A percentile compares a stretch with the other conserved stretches of the same genome.
phyloP scores from a whole-genome alignment of 2,329 filamentous ascomycete genomes.

The Paraphoma sp. region DNA sequence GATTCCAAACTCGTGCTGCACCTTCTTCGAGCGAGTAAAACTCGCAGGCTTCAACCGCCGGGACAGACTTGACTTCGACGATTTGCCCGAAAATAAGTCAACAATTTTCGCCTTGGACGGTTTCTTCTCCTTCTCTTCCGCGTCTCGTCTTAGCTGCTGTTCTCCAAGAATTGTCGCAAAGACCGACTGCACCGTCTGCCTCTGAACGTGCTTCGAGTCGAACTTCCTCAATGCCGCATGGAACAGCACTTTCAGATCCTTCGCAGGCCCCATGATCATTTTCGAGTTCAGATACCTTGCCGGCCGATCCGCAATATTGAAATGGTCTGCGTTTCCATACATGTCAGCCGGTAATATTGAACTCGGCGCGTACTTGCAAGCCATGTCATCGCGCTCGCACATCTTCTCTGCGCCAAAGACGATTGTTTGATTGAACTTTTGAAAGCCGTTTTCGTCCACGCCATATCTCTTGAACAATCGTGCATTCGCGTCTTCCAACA shows the following conservation, averaged over 20 bases:
- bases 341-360: conserved; percentile 59
- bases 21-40: conserved; percentile 39
- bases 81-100: conserved; percentile 23
- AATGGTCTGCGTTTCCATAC: conserved; percentile 56
- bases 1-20: conserved; percentile 58
- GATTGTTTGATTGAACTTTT: conserved; percentile 58
- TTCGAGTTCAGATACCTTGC: conserved; percentile 57
- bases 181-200: conserved; percentile 50
- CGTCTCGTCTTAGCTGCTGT: conserved; percentile 59
- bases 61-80: conserved; percentile 48
- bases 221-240: conserved; percentile 50
- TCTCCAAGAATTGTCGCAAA: conserved; percentile 61
- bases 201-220: conserved; percentile 37
- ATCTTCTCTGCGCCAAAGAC: conserved; percentile 63
- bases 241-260: conserved; percentile 57
- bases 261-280: conserved; percentile 59
- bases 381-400: conserved; percentile 57
- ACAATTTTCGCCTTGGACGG: conserved; percentile 19
- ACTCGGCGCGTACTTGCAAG: conserved; percentile 61
- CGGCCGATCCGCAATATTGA: conserved; percentile 23
- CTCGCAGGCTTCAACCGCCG: conserved; percentile 14
- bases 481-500: conserved; percentile 61
- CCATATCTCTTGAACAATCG: conserved; percentile 61
- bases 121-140: conserved; percentile 30
- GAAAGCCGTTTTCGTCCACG: conserved; percentile 18